phyloP scores from a whole-genome alignment of 345 rosid genomes.

The Salix brachista region DNA sequence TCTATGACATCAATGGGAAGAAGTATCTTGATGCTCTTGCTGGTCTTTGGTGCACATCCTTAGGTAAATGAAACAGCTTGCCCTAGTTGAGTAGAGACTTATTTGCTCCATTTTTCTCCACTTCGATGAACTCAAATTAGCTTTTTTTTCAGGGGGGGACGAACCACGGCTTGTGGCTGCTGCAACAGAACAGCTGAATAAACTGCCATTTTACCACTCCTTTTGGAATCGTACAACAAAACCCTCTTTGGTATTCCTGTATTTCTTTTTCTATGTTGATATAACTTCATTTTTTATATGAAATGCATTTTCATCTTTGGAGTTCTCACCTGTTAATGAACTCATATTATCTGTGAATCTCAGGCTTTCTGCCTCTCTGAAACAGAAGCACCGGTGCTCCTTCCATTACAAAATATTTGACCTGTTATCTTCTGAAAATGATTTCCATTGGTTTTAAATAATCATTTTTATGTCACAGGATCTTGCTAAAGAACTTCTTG shows the following conservation, averaged over 20 bases:
- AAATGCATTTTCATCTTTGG: neutral
- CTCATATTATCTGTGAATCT: neutral
- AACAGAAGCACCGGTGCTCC: neutral
- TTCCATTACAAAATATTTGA: conserved; percentile 8
- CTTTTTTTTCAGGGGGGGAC: no score
- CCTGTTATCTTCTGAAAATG: neutral
- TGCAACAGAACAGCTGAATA: no score
- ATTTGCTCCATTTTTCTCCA: neutral
- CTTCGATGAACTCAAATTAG: neutral
- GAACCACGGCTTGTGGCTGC: no score
- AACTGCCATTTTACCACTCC: no score
- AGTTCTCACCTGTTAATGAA: neutral
- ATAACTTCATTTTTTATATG: neutral
- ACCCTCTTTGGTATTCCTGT: conserved; percentile 74
- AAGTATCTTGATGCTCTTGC: conserved; percentile 96
- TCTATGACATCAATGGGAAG: conserved; percentile 70
- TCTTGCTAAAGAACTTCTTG: conserved; percentile 88
- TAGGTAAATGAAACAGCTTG: conserved; percentile 43
- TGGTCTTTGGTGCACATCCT: conserved; percentile 95
- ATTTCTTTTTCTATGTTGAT: neutral
- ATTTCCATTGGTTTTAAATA: neutral
- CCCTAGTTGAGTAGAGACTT: neutral
- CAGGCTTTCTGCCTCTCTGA: neutral
- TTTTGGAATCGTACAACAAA: no score
- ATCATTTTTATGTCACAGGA: conserved; percentile 46